Evolutionary conservation across 805 yeast genomes (phyloP), one percentile per base, ranked within the genome.

Genomic region (Cyberlindnera meyerae): DNA sequence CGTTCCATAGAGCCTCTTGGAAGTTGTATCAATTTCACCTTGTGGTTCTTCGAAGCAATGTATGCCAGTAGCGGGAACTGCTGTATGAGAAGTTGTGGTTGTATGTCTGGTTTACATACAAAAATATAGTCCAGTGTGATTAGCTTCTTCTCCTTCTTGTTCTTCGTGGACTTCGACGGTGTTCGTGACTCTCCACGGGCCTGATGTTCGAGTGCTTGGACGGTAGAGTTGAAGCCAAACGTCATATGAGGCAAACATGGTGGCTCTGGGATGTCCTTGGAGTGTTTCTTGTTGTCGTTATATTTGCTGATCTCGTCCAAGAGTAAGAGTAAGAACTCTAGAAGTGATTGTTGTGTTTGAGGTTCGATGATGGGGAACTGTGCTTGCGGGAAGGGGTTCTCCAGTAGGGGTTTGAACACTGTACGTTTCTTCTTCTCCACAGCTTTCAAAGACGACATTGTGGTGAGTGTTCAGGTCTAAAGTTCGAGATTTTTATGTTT

Each of bases 331-430:
- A 69, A 45, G 17, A 58, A 53, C 21, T 69, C 67, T 3, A 70
- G 39, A n/a, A 73, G 52, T 31, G 63, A 62, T 21, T 49, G 33
- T 8, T 68, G 68, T 2, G 58, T 35, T 5, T 55, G 54, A 6
- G 65, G 70, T 9, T 66, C 70, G 1, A 65, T 49, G 50, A 63
- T 61, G 6, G 73, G 68, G 60, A 71, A 67, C 8, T 53, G 58
- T 8, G 70, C 63, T 33, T 67, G 68, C 0, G 82, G 71, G 49
- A 64, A 79, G 3, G 88, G 86, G 42, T 76, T 77, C 20, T 78
- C 79, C 15, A 81, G 60, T 2, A 81, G 60, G 0, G 88, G 85
- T 54, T 75, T 79, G 57, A 75, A 76, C 7, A 79, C 75, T 43
- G 76, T 79, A 43, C 70, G 66, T 36, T 73, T 62, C 51, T 67